These are phyloP conservation scores for Spergularia bocconei DNA, from an alignment of 148 eudicot genomes.

Conservation along the genomic window DNA sequence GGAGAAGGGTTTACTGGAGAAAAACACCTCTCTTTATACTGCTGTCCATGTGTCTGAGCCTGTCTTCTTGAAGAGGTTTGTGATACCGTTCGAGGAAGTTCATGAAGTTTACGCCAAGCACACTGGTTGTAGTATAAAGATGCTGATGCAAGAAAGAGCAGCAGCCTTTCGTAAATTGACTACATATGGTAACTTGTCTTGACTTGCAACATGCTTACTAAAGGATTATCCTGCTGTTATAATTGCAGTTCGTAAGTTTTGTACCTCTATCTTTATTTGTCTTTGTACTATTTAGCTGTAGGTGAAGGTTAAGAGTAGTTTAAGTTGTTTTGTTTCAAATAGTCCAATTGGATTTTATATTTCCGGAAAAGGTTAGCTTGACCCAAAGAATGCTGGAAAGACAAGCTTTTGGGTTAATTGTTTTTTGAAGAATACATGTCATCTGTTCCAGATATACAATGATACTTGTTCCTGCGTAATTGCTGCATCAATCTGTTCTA, in stretches of 20 bases:
- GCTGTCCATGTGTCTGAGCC: background rate
- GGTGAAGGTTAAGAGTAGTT: background rate
- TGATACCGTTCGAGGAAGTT: constrained; percentile 21
- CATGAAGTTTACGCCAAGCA: background rate
- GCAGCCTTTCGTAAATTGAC: no score
- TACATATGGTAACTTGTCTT: no score
- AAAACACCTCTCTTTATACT: background rate
- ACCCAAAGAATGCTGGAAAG: no score
- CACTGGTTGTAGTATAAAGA: background rate
- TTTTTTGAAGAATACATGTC: background rate
- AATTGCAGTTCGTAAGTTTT: no score
- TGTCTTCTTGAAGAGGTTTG: constrained; percentile 19
- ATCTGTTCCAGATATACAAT: background rate
- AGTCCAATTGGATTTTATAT: background rate
- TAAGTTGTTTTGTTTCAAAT: background rate
- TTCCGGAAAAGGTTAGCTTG: background rate
- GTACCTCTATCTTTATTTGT: no score
- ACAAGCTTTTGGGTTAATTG: background rate
- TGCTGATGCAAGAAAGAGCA: no score
- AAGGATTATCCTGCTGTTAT: no score
- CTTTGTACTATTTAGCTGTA: no score
- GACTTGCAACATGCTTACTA: no score
- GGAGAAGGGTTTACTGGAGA: constrained; percentile 20
- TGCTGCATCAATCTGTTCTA: background rate
- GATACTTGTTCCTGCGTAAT: background rate